Evolutionary conservation across 2,329 filamentous ascomycete species (phyloP).

Genomic region (Penicillium frequentans): DNA sequence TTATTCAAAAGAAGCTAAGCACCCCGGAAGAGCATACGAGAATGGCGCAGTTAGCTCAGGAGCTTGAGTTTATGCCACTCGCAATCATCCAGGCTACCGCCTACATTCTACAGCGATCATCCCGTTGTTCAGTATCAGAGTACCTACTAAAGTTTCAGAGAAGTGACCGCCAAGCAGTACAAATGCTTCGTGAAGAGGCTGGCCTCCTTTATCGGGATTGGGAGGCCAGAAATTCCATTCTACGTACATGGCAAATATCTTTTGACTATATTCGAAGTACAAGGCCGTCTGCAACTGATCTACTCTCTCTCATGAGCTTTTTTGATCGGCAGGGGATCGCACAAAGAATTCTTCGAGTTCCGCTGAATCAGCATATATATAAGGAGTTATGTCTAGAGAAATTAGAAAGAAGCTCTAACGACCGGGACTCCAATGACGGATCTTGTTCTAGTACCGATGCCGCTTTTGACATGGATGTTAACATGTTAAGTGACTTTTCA

Average conservation of each 20-base stretch:
- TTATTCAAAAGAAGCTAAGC: neutral
- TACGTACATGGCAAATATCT: neutral
- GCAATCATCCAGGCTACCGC: neutral
- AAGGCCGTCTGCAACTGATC: neutral
- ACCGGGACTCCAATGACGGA: neutral
- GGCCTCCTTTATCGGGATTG: neutral
- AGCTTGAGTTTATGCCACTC: constrained; percentile 17
- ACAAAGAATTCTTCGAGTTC: neutral
- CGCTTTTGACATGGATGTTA: neutral
- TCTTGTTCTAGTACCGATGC: neutral
- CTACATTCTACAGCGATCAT: constrained; percentile 23
- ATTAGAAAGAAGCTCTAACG: neutral
- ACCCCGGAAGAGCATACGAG: neutral
- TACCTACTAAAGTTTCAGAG: neutral
- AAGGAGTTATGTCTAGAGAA: neutral
- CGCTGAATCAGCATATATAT: neutral
- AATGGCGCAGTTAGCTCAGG: neutral
- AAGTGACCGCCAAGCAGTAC: neutral
- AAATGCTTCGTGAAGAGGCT: neutral
- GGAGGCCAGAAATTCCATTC: neutral
- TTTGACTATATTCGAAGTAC: neutral
- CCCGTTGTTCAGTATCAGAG: constrained; percentile 7
- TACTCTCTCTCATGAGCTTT: neutral
- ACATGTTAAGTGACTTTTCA: neutral
- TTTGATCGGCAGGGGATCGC: neutral